A percentile compares a stretch with the other conserved stretches of the same genome.
These are phyloP conservation scores for Ramichloridium luteum DNA, from an alignment of 2,329 filamentous ascomycete species.

Conservation along the genomic window DNA sequence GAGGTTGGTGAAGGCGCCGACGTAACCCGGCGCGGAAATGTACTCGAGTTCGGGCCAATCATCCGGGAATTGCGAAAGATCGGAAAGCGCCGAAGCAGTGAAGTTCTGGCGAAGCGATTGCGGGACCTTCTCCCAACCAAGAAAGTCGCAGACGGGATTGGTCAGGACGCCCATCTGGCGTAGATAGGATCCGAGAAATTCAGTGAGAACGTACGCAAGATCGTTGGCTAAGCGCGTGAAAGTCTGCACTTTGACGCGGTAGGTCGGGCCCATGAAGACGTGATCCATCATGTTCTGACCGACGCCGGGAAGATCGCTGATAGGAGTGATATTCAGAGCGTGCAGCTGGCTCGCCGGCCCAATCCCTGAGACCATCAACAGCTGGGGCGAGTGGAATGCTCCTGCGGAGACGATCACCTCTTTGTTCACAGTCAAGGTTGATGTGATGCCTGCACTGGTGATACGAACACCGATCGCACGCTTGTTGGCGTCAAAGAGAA, in stretches of 20 bases:
- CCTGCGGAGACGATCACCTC: conserved; percentile 51
- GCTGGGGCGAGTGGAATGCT: conserved; percentile 43
- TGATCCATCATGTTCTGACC: conserved; percentile 23
- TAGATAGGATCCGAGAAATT: conserved; percentile 8
- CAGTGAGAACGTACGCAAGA: conserved; percentile 5
- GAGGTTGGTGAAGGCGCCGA: conserved; percentile 2
- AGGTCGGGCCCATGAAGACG: conserved; percentile 26
- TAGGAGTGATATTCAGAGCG: conserved; percentile 18
- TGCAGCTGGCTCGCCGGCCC: conserved; percentile 40
- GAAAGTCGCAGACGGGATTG: conserved; percentile 10
- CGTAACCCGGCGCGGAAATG: conserved; percentile 7
- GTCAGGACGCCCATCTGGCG: conserved; percentile 8
- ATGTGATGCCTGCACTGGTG: conserved; percentile 27
- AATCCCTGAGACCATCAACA: conserved; percentile 51
- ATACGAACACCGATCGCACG: conserved; percentile 33
- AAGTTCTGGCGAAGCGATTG: conserved; percentile 7
- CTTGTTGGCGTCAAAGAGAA: conserved; percentile 28
- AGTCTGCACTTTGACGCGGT: conserved; percentile 16
- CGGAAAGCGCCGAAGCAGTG: conserved; percentile 5
- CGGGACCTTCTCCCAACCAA: conserved; percentile 15
- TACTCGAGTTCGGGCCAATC: conserved; percentile 18
- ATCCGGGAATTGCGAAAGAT: conserved; percentile 8
- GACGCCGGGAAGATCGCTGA: conserved; percentile 22
- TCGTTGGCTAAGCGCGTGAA: conserved; percentile 11
- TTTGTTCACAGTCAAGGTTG: conserved; percentile 24